A percentile compares a stretch with the other conserved stretches of the same genome.
Conservation (phyloP, 257 asterid genomes). For the Mentha longifolia region DNA sequence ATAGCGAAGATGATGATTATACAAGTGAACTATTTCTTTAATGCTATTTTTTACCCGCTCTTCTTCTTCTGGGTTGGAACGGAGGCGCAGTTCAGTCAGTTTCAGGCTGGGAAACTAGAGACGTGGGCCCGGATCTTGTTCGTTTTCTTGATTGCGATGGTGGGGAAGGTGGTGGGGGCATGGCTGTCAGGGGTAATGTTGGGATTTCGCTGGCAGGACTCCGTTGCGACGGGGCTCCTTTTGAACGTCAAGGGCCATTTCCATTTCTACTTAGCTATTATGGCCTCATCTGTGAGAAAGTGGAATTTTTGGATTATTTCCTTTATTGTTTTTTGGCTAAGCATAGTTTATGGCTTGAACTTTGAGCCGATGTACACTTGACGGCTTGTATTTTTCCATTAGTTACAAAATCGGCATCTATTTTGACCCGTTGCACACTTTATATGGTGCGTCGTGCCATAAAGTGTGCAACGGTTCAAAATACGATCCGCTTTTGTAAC, state of each 20-base stretch:
- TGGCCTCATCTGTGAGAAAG: slow-evolving; percentile 34
- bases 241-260: slow-evolving; percentile 90
- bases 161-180: slow-evolving; percentile 74
- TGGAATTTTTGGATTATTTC: background rate
- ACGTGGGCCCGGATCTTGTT: slow-evolving; percentile 56
- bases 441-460: too few species aligned
- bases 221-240: slow-evolving; percentile 73
- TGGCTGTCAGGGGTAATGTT: slow-evolving; percentile 65
- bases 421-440: too few species aligned
- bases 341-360: too few species aligned
- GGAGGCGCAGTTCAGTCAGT: slow-evolving; percentile 49
- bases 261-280: slow-evolving; percentile 76
- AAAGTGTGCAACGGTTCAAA: too few species aligned
- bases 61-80: slow-evolving; percentile 92
- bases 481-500: too few species aligned
- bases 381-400: too few species aligned
- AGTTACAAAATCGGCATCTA: too few species aligned
- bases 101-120: slow-evolving; percentile 36
- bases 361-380: too few species aligned
- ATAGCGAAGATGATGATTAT: slow-evolving; percentile 73
- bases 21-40: slow-evolving; percentile 71
- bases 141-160: slow-evolving; percentile 49
- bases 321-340: too few species aligned
- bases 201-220: slow-evolving; percentile 92
- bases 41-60: slow-evolving; percentile 70